phyloP scores from a whole-genome alignment of 208 protist genomes.

The Leishmania amazonensis region DNA sequence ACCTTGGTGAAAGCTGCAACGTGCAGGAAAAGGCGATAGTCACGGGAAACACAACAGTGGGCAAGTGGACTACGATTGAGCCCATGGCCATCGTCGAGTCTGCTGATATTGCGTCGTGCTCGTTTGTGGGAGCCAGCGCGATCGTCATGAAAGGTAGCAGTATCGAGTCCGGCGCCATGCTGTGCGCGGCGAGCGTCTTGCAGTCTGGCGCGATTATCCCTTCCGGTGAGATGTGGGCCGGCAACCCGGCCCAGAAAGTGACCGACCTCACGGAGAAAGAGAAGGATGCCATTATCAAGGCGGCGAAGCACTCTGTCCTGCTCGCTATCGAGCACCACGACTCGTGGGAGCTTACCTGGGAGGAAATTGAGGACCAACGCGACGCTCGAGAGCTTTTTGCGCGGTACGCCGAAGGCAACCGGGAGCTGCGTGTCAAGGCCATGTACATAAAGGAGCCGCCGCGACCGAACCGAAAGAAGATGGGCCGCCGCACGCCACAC shows the following conservation, averaged over 20 bases:
- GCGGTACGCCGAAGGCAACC: slow-evolving; percentile 63
- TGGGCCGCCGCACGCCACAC: slow-evolving; percentile 71
- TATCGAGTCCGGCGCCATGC: slow-evolving; percentile 88
- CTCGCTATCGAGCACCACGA: slow-evolving; percentile 89
- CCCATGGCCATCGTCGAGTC: slow-evolving; percentile 90
- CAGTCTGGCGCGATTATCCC: slow-evolving; percentile 86
- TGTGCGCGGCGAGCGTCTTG: slow-evolving; percentile 88
- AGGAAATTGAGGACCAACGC: slow-evolving; percentile 86
- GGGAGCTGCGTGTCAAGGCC: slow-evolving; percentile 76
- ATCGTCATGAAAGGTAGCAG: slow-evolving; percentile 86
- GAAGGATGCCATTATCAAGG: slow-evolving; percentile 86
- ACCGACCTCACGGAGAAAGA: slow-evolving; percentile 87
- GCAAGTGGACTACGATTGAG: slow-evolving; percentile 90
- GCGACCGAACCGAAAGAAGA: slow-evolving; percentile 74
- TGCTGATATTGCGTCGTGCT: slow-evolving; percentile 86
- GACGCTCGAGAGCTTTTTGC: slow-evolving; percentile 76
- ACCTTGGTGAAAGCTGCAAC: slow-evolving; percentile 89
- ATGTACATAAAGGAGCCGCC: slow-evolving; percentile 93
- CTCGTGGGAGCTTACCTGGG: slow-evolving; percentile 90
- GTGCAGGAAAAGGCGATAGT: slow-evolving; percentile 91
- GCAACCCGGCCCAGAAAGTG: slow-evolving; percentile 90
- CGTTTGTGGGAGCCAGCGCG: slow-evolving; percentile 85
- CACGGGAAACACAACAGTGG: slow-evolving; percentile 82
- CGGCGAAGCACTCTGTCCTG: slow-evolving; percentile 90
- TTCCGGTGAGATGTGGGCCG: slow-evolving; percentile 93